Evolutionary conservation across 148 eudicot genomes (phyloP), one percentile per base, ranked within the genome.

Genomic region (Vaccinium macrocarpon): DNA sequence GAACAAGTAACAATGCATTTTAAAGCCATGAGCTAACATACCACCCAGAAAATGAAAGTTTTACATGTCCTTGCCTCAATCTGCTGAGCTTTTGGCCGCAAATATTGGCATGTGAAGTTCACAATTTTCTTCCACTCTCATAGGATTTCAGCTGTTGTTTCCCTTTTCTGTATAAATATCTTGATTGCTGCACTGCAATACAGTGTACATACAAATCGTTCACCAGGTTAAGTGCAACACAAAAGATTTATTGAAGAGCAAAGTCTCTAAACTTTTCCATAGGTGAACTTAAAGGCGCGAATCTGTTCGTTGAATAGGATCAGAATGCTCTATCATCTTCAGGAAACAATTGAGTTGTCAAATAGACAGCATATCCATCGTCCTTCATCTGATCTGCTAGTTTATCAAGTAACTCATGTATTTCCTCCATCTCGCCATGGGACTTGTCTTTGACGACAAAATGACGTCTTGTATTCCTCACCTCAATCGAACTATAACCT

Each of bases 401-500:
- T 70, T 82, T 89, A 89, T 88, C 86, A 76, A 93, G 83, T 46
- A 91, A 84, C 52, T 92, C 82, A 52, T 85, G 85, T 83, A 95
- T 85, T 27, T 83, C 88, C 72, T 85, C 87, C 0, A 62, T 83
- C 75, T 75, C 50, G 61, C 77, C n/a, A 84, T 87, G 90, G 52
- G 83, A 78, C 89, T 53, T 83, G 82, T 89, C 93, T 85, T 91
- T 92, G 12, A 92, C 89, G 12, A 91, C 88, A 86, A 95, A 93
- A 59, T 86, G 88, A 82, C 87, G 88, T 77, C 92, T 88, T 3
- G 55, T 84, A 87, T 90, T 86, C 77, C 88, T 89, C 56, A 95
- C 88, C 85, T 91, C 93, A 80, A 93, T 90, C 95, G 94, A 93
- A 83, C 98, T 95, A 79, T 74, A 88, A 75, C 87, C 98, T 0